Evolutionary conservation across 1,139 yeast genomes (phyloP).

Genomic region (Debaryomyces robertsiae): DNA sequence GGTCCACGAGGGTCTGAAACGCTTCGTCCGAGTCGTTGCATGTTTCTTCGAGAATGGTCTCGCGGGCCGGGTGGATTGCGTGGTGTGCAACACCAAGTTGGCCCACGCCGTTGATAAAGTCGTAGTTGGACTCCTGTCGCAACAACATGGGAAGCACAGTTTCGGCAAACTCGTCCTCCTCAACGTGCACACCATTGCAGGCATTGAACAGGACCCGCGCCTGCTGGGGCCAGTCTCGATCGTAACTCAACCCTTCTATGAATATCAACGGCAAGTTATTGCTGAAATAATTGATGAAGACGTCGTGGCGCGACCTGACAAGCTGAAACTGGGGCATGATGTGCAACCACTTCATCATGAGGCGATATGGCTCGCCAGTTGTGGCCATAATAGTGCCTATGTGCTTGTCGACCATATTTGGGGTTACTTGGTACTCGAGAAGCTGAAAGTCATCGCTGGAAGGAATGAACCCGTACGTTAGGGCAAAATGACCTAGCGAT

Average conservation of each 20-base stretch:
- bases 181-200: conserved; percentile 13
- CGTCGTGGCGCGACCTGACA: conserved; percentile 15
- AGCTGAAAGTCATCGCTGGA: conserved; percentile 16
- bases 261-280: conserved; percentile 21
- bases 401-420: background rate
- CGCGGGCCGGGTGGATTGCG: conserved; percentile 2
- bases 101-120: conserved; percentile 29
- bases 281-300: conserved; percentile 22
- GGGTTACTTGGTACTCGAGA: conserved; percentile 15
- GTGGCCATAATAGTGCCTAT: conserved; percentile 7
- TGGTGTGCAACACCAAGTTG: conserved; percentile 23
- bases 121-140: conserved; percentile 29
- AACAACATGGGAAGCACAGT: conserved; percentile 20
- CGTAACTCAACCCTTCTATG: conserved; percentile 17
- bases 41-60: conserved; percentile 11
- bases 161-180: conserved; percentile 15
- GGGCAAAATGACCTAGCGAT: conserved; percentile 48
- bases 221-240: conserved; percentile 18
- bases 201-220: conserved; percentile 16
- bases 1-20: conserved; percentile 8
- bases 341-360: conserved; percentile 29
- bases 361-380: conserved; percentile 9
- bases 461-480: conserved; percentile 64
- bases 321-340: conserved; percentile 30
- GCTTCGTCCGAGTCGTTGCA: conserved; percentile 10